A percentile compares a stretch with the other conserved stretches of the same genome.
These are phyloP conservation scores for Ceratobasidium sp. DNA, from an alignment of 1,284 basidiomycete genomes.

Conservation along the genomic window DNA sequence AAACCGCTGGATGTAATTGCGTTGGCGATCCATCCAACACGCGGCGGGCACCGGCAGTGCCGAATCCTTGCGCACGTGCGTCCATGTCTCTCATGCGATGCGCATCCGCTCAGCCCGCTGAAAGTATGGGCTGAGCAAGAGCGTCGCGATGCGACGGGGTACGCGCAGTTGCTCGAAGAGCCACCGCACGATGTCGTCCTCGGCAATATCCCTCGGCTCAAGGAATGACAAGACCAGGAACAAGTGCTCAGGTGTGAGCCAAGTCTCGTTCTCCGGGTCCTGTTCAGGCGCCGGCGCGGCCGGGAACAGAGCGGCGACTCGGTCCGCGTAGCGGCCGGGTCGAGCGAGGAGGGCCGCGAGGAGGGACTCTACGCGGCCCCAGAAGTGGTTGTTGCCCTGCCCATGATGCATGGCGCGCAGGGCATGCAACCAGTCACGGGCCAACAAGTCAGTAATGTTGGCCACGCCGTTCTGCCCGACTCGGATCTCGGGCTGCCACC, in stretches of 20 bases:
- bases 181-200: conserved; percentile 8
- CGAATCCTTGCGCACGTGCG: background rate
- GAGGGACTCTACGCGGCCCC: background rate
- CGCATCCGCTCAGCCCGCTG: background rate
- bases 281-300: background rate
- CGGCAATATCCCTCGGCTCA: background rate
- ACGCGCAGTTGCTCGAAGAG: background rate
- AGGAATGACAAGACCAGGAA: background rate
- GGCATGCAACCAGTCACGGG: background rate
- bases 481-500: background rate
- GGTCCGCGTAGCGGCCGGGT: background rate
- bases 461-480: background rate
- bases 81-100: background rate
- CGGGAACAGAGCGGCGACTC: background rate
- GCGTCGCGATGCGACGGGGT: background rate
- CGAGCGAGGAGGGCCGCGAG: background rate
- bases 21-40: background rate
- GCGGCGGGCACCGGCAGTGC: background rate
- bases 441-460: background rate
- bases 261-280: background rate
- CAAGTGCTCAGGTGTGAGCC: background rate
- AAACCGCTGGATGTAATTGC: background rate
- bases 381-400: background rate
- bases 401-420: background rate
- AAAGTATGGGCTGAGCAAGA: background rate